phyloP scores from a whole-genome alignment of 352 stramenopile genomes.

The Phytophthora parvispora region DNA sequence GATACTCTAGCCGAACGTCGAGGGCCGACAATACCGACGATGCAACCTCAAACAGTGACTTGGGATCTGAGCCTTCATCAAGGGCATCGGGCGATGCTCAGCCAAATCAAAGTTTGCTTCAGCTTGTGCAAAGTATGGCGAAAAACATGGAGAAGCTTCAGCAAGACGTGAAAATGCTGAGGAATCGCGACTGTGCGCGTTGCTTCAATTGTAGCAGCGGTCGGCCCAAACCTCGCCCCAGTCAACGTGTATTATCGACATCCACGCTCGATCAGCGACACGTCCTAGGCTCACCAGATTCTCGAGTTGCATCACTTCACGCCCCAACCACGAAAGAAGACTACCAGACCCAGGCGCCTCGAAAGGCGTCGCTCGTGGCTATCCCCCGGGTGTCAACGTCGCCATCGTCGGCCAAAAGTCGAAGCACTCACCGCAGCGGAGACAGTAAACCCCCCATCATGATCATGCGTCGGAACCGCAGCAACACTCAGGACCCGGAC shows the following conservation, averaged over 20 bases:
- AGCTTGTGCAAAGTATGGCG: not conserved
- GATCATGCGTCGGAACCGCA: not conserved
- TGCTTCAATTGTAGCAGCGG: not conserved
- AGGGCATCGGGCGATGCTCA: not conserved
- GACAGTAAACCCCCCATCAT: not conserved
- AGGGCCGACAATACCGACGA: not conserved
- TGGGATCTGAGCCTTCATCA: not conserved
- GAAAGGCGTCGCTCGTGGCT: not conserved
- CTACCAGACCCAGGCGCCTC: not conserved
- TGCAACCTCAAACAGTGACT: not conserved
- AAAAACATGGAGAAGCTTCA: not conserved
- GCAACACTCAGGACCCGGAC: not conserved
- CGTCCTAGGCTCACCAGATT: not conserved
- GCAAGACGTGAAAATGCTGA: not conserved
- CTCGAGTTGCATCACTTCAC: not conserved
- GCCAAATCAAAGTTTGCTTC: not conserved
- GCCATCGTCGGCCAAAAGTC: not conserved
- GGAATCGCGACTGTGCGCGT: not conserved
- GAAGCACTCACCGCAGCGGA: not conserved
- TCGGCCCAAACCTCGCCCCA: not conserved
- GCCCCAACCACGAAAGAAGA: not conserved
- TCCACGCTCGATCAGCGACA: not conserved
- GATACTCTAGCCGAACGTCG: not conserved
- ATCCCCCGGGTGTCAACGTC: not conserved
- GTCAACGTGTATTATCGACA: not conserved